phyloP scores from a whole-genome alignment of 1,284 basidiomycete species.

The Microbotryum intermedium region DNA sequence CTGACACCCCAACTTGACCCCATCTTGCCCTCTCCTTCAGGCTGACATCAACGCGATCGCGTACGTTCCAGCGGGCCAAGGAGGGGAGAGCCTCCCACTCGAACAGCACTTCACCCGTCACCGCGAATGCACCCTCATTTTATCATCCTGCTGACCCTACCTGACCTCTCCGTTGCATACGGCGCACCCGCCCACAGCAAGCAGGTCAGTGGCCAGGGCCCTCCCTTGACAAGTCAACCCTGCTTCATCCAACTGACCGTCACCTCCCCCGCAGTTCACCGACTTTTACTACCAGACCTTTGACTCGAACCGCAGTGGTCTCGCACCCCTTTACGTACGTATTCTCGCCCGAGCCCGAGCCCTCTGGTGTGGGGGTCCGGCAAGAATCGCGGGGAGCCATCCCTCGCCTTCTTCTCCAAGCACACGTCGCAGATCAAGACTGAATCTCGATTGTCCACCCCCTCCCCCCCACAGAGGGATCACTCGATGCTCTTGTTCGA shows the following conservation, averaged over 20 bases:
- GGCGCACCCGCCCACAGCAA: not conserved
- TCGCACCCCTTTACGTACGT: constrained; percentile 65
- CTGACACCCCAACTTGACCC: constrained; percentile 1
- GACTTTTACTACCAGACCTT: constrained; percentile 69
- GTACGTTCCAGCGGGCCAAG: constrained; percentile 20
- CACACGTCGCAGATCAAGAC: too few species aligned
- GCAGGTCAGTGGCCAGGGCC: not conserved
- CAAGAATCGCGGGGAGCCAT: not conserved
- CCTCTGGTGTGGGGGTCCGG: too few species aligned
- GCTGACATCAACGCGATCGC: constrained; percentile 56
- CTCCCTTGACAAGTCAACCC: not conserved
- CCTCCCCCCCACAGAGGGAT: constrained; percentile 51
- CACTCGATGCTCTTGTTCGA: constrained; percentile 88
- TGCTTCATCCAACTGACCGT: not conserved
- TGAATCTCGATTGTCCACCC: too few species aligned
- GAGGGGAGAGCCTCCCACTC: constrained; percentile 42
- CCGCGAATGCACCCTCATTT: not conserved
- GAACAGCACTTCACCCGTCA: not conserved
- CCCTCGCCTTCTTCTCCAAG: not conserved
- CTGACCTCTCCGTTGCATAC: not conserved
- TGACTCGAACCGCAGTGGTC: constrained; percentile 50
- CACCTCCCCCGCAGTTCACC: constrained; percentile 51
- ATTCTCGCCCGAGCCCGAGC: not conserved
- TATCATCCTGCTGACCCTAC: not conserved
- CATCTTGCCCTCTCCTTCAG: constrained; percentile 48